phyloP scores from a whole-genome alignment of 2,329 filamentous ascomycete species.

The Cladophialophora bantiana region DNA sequence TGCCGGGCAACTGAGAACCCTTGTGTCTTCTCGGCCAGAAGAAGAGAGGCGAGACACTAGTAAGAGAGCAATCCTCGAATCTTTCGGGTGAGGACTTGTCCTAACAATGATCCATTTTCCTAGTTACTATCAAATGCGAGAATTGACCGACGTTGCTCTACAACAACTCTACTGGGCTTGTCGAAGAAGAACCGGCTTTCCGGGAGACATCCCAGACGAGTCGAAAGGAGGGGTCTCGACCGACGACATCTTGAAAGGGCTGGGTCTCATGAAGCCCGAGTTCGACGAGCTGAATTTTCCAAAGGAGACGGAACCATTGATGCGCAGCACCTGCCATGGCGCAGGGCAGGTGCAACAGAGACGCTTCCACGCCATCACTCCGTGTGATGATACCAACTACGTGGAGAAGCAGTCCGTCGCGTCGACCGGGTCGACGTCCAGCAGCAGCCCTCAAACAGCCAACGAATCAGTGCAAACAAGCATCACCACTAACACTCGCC shows the following conservation, averaged over 20 bases:
- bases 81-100: too few species aligned
- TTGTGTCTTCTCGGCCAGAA: constrained; percentile 25
- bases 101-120: too few species aligned
- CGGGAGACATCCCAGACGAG: constrained; percentile 26
- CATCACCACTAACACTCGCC: not conserved
- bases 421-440: not conserved
- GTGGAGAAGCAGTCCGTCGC: not conserved
- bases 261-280: constrained; percentile 19
- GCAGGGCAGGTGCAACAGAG: not conserved
- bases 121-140: constrained; percentile 31
- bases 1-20: constrained; percentile 19
- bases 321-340: not conserved
- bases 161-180: constrained; percentile 31
- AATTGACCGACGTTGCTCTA: constrained; percentile 26
- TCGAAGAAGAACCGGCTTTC: constrained; percentile 22
- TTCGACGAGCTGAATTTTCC: constrained; percentile 6
- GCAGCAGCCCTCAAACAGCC: not conserved
- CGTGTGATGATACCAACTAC: not conserved
- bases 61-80: constrained; percentile 7
- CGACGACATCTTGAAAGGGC: constrained; percentile 20
- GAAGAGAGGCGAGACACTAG: constrained; percentile 29
- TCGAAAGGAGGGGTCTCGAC: constrained; percentile 20
- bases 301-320: not conserved
- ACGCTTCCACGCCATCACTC: not conserved
- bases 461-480: not conserved